A percentile compares a stretch with the other conserved stretches of the same genome.
Evolutionary conservation across 305 asterid genomes (phyloP).

Genomic region (Withania somnifera): DNA sequence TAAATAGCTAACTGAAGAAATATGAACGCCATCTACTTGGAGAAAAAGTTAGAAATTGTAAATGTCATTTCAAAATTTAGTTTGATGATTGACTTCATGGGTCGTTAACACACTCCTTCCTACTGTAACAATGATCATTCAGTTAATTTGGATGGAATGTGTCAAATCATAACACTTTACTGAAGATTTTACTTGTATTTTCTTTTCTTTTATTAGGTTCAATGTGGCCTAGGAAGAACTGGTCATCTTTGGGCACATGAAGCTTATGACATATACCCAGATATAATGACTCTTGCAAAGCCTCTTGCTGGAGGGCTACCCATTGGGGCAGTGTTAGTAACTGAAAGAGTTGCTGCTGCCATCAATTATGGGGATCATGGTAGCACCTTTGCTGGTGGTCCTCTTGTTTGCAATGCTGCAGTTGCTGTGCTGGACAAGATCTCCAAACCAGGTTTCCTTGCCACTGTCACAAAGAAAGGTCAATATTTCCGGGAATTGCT

Average conservation of each 20-base stretch:
- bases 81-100: neutral
- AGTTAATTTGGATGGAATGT: neutral
- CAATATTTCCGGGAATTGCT: conserved; percentile 46
- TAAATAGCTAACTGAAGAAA: neutral
- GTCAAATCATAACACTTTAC: neutral
- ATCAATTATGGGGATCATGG: conserved; percentile 83
- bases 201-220: conserved; percentile 38
- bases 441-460: conserved; percentile 44
- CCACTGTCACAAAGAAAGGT: conserved; percentile 57
- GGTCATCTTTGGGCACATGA: conserved; percentile 97
- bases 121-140: neutral
- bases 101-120: neutral
- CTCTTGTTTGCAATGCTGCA: conserved; percentile 84
- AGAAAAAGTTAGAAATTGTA: neutral
- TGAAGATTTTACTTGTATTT: neutral
- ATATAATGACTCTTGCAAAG: conserved; percentile 88
- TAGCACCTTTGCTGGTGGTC: conserved; percentile 92
- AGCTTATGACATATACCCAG: conserved; percentile 55
- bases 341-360: conserved; percentile 60
- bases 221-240: conserved; percentile 84
- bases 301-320: conserved; percentile 97
- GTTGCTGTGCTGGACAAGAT: conserved; percentile 67
- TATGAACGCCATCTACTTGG: neutral
- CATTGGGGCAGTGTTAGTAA: conserved; percentile 68
- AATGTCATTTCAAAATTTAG: neutral